A percentile compares a stretch with the other conserved stretches of the same genome.
Conservation (phyloP, 768 basidiomycete genomes). For the Hortiboletus flavorubellus region DNA sequence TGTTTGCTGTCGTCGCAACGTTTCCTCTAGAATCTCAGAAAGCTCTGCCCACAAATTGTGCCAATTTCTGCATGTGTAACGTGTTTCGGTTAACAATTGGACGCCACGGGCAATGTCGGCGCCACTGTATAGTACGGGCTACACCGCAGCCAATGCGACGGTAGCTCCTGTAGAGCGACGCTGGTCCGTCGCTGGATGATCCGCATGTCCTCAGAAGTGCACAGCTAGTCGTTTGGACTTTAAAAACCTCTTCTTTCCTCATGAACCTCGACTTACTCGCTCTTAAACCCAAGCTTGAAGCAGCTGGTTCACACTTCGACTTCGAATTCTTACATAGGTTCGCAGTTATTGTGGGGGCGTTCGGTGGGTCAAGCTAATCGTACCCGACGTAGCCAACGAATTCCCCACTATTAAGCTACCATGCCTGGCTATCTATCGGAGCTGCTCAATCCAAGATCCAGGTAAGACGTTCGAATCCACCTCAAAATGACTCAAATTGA, state of each 20-base stretch:
- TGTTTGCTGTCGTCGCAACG: neutral
- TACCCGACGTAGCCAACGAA: neutral
- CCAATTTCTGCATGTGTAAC: too few species aligned
- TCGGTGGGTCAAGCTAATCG: neutral
- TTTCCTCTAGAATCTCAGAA: too few species aligned
- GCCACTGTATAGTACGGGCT: too few species aligned
- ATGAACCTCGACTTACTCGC: too few species aligned
- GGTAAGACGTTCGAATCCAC: neutral
- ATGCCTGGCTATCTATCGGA: constrained; percentile 1
- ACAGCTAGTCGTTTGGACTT: neutral
- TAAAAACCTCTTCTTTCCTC: too few species aligned
- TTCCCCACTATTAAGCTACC: neutral
- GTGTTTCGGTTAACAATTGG: neutral
- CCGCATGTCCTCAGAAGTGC: neutral
- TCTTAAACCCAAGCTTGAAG: too few species aligned
- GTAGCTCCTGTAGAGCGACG: neutral
- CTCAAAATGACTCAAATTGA: neutral
- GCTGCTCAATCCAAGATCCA: neutral
- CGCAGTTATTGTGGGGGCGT: neutral
- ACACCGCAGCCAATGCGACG: neutral
- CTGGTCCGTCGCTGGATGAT: too few species aligned
- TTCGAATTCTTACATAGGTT: neutral
- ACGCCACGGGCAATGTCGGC: neutral
- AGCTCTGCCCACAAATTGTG: too few species aligned
- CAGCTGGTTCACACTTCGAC: too few species aligned